Percentiles rank a stretch among this genome's conserved stretches.
Evolutionary conservation across 2,329 filamentous ascomycete species (phyloP).

Genomic region (Cladosporium sp.): DNA sequence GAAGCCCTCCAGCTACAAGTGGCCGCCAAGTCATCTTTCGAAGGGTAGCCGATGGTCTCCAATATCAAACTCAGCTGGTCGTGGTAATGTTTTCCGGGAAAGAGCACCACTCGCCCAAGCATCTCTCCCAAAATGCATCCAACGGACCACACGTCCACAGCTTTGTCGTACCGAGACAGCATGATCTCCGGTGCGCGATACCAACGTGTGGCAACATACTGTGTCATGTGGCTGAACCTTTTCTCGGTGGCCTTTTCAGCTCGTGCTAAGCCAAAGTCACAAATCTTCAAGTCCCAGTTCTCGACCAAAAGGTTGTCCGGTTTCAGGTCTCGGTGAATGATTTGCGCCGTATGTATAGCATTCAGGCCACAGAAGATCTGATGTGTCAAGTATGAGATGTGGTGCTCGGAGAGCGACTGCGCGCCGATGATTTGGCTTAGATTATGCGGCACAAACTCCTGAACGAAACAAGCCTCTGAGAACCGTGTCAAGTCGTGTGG

Average conservation of each 20-base stretch:
- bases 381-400: conserved; percentile 99
- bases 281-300: conserved; percentile 97
- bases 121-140: conserved; percentile 93
- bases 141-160: conserved; percentile 96
- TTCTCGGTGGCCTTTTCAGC: conserved; percentile 58
- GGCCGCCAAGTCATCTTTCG: neutral
- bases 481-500: conserved; percentile 93
- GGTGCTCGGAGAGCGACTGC: conserved; percentile 71
- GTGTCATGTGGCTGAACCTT: conserved; percentile 92
- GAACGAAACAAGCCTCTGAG: conserved; percentile 82
- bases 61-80: neutral
- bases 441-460: conserved; percentile 97
- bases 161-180: conserved; percentile 99
- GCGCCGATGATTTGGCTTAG: conserved; percentile 83
- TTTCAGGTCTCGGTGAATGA: conserved; percentile 84
- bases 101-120: conserved; percentile 88
- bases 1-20: neutral
- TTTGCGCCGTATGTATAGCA: conserved; percentile 88
- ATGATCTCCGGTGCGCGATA: conserved; percentile 96
- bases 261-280: conserved; percentile 89
- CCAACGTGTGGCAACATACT: conserved; percentile 95
- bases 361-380: conserved; percentile 96
- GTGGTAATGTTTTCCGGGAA: conserved; percentile 61
- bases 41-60: neutral
- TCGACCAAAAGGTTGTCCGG: conserved; percentile 91